Conservation (phyloP, 2,329 filamentous ascomycete genomes). For the Xylariaceae sp. region DNA sequence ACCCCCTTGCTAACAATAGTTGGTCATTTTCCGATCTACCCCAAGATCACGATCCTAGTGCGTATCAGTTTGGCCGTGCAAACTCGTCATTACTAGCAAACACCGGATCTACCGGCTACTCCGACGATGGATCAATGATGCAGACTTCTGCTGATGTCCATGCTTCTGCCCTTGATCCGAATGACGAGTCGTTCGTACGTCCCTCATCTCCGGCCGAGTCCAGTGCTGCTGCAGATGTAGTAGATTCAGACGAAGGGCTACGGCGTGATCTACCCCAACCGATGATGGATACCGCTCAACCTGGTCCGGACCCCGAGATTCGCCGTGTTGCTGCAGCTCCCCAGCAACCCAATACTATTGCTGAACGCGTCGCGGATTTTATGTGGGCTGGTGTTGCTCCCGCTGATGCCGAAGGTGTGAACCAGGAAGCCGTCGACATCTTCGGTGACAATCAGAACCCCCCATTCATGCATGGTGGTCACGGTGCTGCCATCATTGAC, state of each 20-base stretch:
- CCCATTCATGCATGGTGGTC: constrained; percentile 37
- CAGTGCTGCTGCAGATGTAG: neutral
- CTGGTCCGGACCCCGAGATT: constrained; percentile 2
- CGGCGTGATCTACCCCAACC: neutral
- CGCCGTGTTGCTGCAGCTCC: constrained; percentile 9
- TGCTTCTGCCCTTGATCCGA: neutral
- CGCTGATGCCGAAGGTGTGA: constrained; percentile 35
- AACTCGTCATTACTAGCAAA: neutral
- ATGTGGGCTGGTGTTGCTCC: constrained; percentile 55
- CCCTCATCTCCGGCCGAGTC: constrained; percentile 2
- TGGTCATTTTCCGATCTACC: constrained; percentile 48
- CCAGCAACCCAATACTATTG: constrained; percentile 35
- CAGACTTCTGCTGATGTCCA: constrained; percentile 1
- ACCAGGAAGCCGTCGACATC: constrained; percentile 53
- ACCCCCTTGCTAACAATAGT: constrained; percentile 54
- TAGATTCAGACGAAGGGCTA: neutral
- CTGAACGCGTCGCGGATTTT: constrained; percentile 49
- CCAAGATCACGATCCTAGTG: neutral
- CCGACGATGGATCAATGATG: neutral
- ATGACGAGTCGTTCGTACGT: neutral
- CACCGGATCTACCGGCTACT: neutral
- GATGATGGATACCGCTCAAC: neutral
- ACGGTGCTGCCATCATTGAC: constrained; percentile 26
- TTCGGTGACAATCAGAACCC: constrained; percentile 44
- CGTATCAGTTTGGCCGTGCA: neutral